A percentile compares a stretch with the other conserved stretches of the same genome.
These are phyloP conservation scores for Ceratopteris richardii DNA, from an alignment of 75 land plant species.

Conservation along the genomic window DNA sequence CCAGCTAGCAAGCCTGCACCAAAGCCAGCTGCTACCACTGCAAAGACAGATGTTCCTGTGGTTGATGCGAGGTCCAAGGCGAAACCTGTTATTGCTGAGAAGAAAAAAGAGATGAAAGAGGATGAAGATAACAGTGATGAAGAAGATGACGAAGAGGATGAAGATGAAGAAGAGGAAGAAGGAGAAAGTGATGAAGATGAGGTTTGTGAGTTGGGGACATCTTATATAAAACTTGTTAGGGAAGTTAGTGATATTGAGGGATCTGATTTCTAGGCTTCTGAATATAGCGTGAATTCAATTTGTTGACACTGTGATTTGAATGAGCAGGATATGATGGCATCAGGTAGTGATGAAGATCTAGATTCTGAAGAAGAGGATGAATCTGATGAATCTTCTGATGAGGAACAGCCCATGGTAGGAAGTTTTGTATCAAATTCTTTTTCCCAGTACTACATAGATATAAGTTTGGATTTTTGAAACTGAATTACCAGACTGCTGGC, in stretches of 20 bases:
- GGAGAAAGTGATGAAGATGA: slow-evolving; percentile 4
- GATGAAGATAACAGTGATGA: slow-evolving; percentile 19
- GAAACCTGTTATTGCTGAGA: slow-evolving; percentile 22
- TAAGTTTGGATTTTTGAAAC: no score
- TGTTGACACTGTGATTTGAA: no score
- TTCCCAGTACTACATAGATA: no score
- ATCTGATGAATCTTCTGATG: neutral
- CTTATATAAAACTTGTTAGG: no score
- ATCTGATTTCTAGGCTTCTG: no score
- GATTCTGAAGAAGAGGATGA: slow-evolving; percentile 5
- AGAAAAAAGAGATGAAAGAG: slow-evolving; percentile 15
- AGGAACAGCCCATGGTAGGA: neutral
- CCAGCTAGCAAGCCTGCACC: neutral
- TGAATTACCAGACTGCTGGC: no score
- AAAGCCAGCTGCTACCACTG: neutral
- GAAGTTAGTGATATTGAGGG: no score
- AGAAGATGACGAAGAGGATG: slow-evolving; percentile 9
- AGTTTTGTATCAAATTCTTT: no score
- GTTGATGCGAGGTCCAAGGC: slow-evolving; percentile 1
- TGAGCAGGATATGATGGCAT: slow-evolving; percentile 1
- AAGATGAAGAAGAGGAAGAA: slow-evolving; percentile 2
- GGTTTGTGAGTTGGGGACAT: neutral
- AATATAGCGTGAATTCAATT: no score
- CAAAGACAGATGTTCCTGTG: slow-evolving; percentile 6
- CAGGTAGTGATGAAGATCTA: slow-evolving; percentile 1